phyloP scores from a whole-genome alignment of 148 eudicot genomes.

The Camellia japonica region DNA sequence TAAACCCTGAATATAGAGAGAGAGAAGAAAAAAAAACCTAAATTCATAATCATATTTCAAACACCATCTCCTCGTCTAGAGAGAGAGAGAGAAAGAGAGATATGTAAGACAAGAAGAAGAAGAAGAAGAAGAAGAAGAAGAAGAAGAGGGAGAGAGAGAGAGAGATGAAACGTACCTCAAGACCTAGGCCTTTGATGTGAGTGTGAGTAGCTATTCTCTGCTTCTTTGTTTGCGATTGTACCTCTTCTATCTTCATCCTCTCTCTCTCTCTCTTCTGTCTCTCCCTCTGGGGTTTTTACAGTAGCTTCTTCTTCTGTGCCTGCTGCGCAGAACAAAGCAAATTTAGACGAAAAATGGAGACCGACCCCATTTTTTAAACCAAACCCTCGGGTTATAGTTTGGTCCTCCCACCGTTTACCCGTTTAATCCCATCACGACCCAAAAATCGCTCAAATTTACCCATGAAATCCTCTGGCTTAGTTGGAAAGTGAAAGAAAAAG shows the following conservation, averaged over 20 bases:
- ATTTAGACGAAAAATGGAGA: neutral
- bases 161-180: conserved; percentile 39
- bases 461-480: no score
- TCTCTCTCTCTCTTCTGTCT: conserved; percentile 7
- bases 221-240: conserved; percentile 88
- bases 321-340: neutral
- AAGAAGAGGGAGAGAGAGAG: neutral
- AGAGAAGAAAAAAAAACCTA: neutral
- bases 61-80: neutral
- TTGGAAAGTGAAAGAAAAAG: no score
- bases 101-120: neutral
- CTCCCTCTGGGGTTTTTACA: conserved; percentile 1
- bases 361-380: neutral
- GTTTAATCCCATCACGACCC: neutral
- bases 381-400: neutral
- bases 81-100: neutral
- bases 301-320: neutral
- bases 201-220: conserved; percentile 95
- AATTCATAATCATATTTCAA: neutral
- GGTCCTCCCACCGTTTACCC: neutral
- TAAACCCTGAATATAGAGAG: conserved; percentile 24
- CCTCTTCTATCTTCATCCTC: conserved; percentile 89
- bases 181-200: conserved; percentile 98
- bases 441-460: no score
- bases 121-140: neutral